phyloP scores from a whole-genome alignment of 176 grass and related monocot species.

The Melocanna baccifera region DNA sequence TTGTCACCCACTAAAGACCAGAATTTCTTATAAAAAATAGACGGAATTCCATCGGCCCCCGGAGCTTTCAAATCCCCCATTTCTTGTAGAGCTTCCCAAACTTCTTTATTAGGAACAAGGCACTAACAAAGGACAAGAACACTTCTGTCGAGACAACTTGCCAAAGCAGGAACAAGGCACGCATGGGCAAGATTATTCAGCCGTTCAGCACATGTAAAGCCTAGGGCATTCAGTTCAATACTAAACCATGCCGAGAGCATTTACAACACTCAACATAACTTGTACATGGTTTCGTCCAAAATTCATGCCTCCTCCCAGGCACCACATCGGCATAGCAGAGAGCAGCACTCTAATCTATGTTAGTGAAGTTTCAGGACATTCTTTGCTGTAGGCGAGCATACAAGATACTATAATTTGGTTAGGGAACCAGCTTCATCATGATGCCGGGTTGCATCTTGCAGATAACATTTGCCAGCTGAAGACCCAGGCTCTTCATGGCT shows the following conservation, averaged over 20 bases:
- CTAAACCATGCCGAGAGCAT: conserved; percentile 10
- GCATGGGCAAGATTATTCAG: not conserved
- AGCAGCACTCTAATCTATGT: conserved; percentile 30
- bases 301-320: conserved; percentile 12
- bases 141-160: not conserved
- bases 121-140: not conserved
- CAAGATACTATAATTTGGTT: conserved; percentile 30
- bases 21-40: no score
- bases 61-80: no score
- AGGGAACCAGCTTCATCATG: conserved; percentile 25
- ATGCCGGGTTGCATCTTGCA: conserved; percentile 1
- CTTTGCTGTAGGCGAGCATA: conserved; percentile 7
- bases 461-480: conserved; percentile 42
- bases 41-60: no score
- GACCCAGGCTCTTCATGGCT: conserved; percentile 8
- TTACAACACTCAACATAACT: conserved; percentile 8
- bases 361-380: conserved; percentile 32
- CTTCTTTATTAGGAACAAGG: no score
- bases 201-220: not conserved
- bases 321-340: conserved; percentile 18
- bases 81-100: no score
- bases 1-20: no score
- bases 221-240: not conserved
- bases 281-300: conserved; percentile 33
- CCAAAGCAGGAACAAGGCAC: not conserved